Evolutionary conservation across 768 basidiomycete genomes (phyloP).

Genomic region (Lentinula guzmanii): DNA sequence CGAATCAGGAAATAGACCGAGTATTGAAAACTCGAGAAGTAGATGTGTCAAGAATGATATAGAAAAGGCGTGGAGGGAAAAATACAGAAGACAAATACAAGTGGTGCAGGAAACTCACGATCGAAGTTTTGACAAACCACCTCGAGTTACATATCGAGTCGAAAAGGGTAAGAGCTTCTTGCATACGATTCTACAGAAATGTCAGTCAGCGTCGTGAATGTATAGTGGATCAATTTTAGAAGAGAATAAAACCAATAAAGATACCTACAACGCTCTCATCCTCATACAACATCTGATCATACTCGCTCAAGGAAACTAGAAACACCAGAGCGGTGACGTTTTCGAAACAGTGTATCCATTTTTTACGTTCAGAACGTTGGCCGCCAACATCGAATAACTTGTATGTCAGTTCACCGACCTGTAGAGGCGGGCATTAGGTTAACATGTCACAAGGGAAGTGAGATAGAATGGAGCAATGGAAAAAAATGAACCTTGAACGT

Average conservation of each 20-base stretch:
- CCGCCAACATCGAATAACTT: slow-evolving; percentile 89
- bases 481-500: slow-evolving; percentile 55
- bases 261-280: slow-evolving; percentile 84
- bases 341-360: slow-evolving; percentile 88
- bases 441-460: no score
- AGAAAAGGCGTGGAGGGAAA: no score
- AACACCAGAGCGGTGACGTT: slow-evolving; percentile 93
- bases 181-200: slow-evolving; percentile 80
- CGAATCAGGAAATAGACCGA: background rate
- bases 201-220: slow-evolving; percentile 19
- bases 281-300: slow-evolving; percentile 96
- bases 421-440: background rate
- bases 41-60: no score
- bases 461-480: no score
- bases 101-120: slow-evolving; percentile 43
- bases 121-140: slow-evolving; percentile 94
- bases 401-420: slow-evolving; percentile 88
- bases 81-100: no score
- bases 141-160: slow-evolving; percentile 97
- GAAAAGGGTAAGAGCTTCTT: slow-evolving; percentile 92
- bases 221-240: background rate
- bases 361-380: slow-evolving; percentile 74
- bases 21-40: no score
- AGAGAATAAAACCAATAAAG: background rate
- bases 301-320: slow-evolving; percentile 89